phyloP scores from a whole-genome alignment of 164 flowering plant species.

The Berberis vulgaris region DNA sequence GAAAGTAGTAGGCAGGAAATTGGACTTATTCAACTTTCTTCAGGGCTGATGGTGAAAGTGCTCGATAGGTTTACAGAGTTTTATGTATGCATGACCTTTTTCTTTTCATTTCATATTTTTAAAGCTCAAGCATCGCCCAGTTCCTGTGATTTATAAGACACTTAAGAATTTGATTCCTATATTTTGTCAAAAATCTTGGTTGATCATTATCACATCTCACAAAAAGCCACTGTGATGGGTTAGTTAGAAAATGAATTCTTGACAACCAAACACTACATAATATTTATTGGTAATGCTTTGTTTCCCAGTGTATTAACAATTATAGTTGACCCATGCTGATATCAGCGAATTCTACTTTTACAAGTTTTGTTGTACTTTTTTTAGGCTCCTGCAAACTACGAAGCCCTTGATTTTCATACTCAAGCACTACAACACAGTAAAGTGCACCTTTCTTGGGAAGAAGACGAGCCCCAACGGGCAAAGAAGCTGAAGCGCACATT shows the following conservation, averaged over 20 bases:
- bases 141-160: no score
- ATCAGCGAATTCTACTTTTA: background rate
- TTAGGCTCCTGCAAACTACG: constrained; percentile 70
- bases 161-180: no score
- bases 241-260: background rate
- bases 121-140: no score
- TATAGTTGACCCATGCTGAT: background rate
- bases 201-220: background rate
- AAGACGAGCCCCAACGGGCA: constrained; percentile 80
- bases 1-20: no score
- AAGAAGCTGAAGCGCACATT: constrained; percentile 60
- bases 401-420: constrained; percentile 63
- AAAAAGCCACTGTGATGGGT: background rate
- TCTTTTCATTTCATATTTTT: no score
- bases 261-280: background rate
- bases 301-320: background rate
- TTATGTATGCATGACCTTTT: no score
- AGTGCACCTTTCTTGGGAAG: constrained; percentile 74
- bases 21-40: no score
- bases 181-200: no score
- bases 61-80: no score
- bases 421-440: constrained; percentile 72
- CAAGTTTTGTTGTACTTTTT: constrained; percentile 3
- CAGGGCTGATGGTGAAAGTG: no score
- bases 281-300: background rate